Conservation (phyloP, 306 rosid genomes). For the Trifolium fragiferum region DNA sequence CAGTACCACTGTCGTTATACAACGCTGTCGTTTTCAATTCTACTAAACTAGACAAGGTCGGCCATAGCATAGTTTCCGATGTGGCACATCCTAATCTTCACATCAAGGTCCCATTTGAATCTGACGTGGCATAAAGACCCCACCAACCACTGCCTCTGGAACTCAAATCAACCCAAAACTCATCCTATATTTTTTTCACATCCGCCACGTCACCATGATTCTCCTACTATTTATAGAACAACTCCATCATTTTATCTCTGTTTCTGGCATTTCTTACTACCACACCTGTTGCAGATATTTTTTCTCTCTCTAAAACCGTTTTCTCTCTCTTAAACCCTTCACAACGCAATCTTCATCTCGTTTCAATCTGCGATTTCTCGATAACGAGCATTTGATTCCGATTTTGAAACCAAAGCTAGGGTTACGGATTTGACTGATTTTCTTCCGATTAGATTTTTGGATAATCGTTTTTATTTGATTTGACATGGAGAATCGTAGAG, state of each 20-base stretch:
- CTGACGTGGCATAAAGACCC: constrained; percentile 48
- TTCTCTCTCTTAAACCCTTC: constrained; percentile 32
- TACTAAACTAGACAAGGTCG: constrained; percentile 31
- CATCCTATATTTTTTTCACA: constrained; percentile 45
- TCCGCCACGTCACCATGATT: constrained; percentile 58
- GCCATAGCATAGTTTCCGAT: constrained; percentile 7
- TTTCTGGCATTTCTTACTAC: constrained; percentile 13
- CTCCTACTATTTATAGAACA: constrained; percentile 39
- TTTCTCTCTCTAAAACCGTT: constrained; percentile 41
- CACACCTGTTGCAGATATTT: constrained; percentile 28
- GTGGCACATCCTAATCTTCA: constrained; percentile 22
- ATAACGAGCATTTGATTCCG: constrained; percentile 28
- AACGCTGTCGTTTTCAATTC: constrained; percentile 48
- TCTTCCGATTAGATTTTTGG: neutral
- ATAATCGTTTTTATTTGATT: constrained; percentile 38
- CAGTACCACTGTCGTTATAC: neutral
- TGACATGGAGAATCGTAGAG: constrained; percentile 61
- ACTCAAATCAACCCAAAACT: constrained; percentile 45
- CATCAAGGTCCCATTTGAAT: constrained; percentile 22
- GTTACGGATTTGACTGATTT: constrained; percentile 16
- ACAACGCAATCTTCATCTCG: constrained; percentile 3
- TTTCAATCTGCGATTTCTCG: constrained; percentile 4
- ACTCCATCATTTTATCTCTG: accelerated
- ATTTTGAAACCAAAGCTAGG: constrained; percentile 34
- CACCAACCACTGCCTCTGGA: constrained; percentile 49